Base-by-base conservation (phyloP, 1,139 yeast genomes). In the Kluyveromyces sp. region DNA sequence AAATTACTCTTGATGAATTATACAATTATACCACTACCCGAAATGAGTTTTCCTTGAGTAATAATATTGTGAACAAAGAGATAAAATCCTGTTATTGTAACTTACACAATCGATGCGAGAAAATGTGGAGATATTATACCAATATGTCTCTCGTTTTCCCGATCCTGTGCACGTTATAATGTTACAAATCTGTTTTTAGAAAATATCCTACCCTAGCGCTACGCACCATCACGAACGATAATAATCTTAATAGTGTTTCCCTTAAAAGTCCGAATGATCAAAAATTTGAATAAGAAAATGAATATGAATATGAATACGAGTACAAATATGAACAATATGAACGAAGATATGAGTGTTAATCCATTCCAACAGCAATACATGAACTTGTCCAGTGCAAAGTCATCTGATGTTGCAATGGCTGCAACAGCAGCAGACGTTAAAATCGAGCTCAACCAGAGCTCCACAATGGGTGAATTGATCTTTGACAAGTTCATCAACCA, bases 391-490 rank as follows among this genome's bases (percentile, higher is more conserved):
- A 10, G 15, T 2, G 34, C 15, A 6, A 33, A 10, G 21, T 39
- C 35, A 27, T 25, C 36, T 33, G 45, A 42, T 39, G 46, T 26
- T 26, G 43, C 43, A 37, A 42, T 30, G 30, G 37, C 35, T 40
- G 36, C 45, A 30, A 34, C 35, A 39, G 26, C 39, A 28, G n/a
- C 41, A n/a, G 15, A 10, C 5, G 35, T 7, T 15, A 25, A 39
- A 32, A 26, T 28, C n/a, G 34, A 31, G 25, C 25, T 25, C n/a
- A 25, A 25, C 25, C 36, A 33, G 28, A 34, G 29, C 36, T 27
- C 42, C 8, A 32, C 71, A 46, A 61, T 71, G 50, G 76, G 75
- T 52, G 76, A 73, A 58, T 64, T 71, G 25, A 67, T 70, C 47
- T 71, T 72, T 54, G 69, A 63, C 49, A 66, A 68, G 42, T 70